Percentiles rank a stretch among this genome's conserved stretches.
Conservation (phyloP, 164 flowering plant genomes). For the Sextonia rubra region DNA sequence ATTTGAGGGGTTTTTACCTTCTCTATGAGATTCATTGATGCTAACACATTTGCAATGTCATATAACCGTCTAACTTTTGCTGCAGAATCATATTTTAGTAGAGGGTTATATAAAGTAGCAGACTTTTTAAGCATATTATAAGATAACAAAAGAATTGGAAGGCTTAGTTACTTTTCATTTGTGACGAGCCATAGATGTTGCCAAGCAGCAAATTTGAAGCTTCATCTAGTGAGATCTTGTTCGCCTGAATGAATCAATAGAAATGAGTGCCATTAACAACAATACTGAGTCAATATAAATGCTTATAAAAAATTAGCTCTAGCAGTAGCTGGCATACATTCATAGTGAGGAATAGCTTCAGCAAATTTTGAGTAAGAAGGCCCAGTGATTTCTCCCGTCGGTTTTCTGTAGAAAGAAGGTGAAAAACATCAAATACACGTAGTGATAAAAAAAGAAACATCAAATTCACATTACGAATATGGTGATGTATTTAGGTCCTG, state of each 20-base stretch:
- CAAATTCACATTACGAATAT: too few species aligned
- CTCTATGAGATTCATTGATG: constrained; percentile 89
- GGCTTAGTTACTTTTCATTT: constrained; percentile 62
- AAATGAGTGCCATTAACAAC: not conserved
- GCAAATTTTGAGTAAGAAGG: constrained; percentile 85
- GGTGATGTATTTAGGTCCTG: too few species aligned
- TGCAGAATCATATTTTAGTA: constrained; percentile 36
- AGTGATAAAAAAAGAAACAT: too few species aligned
- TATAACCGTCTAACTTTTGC: constrained; percentile 89
- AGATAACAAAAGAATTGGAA: constrained; percentile 2
- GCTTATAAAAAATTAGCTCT: not conserved
- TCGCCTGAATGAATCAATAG: constrained; percentile 32
- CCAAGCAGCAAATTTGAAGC: constrained; percentile 82
- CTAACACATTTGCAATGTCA: constrained; percentile 93
- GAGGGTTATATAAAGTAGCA: constrained; percentile 3
- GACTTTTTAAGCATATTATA: not conserved
- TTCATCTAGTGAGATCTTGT: constrained; percentile 73
- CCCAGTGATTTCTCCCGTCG: constrained; percentile 89
- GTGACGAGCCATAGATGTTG: constrained; percentile 42
- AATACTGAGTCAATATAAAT: not conserved
- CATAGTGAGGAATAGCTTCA: constrained; percentile 83
- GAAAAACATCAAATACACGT: not conserved
- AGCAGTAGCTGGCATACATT: constrained; percentile 34
- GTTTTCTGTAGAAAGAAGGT: constrained; percentile 39
- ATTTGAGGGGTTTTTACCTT: constrained; percentile 50